Conservation (phyloP, 495 filamentous ascomycete genomes). For the Cairneyella variabilis region DNA sequence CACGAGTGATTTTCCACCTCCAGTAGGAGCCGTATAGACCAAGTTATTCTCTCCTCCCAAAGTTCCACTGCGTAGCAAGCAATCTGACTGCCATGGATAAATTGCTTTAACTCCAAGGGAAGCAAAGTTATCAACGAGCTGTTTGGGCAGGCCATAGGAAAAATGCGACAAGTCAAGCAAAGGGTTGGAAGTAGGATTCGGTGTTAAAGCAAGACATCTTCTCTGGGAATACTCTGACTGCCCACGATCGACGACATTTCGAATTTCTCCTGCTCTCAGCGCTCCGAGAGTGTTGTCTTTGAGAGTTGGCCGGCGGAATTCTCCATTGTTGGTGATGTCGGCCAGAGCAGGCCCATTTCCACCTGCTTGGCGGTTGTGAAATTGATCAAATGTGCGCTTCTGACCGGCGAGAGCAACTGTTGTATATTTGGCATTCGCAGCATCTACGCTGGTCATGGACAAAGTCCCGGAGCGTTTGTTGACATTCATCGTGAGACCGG, state of each 20-base stretch:
- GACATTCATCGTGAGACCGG: slow-evolving; percentile 8
- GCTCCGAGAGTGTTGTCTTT: slow-evolving; percentile 8
- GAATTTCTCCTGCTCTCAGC: slow-evolving; percentile 15
- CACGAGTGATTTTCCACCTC: slow-evolving; percentile 77
- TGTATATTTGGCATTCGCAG: slow-evolving; percentile 35
- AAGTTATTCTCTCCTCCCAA: slow-evolving; percentile 64
- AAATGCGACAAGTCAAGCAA: slow-evolving; percentile 60
- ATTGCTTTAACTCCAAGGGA: slow-evolving; percentile 62
- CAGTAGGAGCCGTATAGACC: slow-evolving; percentile 82
- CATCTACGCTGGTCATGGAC: slow-evolving; percentile 46
- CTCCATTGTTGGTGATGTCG: slow-evolving; percentile 11
- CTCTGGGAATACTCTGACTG: slow-evolving; percentile 46
- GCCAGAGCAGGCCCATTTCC: not conserved
- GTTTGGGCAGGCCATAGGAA: slow-evolving; percentile 57
- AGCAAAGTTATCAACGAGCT: slow-evolving; percentile 62
- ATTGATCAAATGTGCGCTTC: slow-evolving; percentile 34
- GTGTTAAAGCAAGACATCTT: slow-evolving; percentile 38
- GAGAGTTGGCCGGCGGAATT: slow-evolving; percentile 1
- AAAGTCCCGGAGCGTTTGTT: slow-evolving; percentile 12
- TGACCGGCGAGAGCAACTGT: slow-evolving; percentile 38
- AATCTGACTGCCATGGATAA: slow-evolving; percentile 83
- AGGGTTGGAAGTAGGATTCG: slow-evolving; percentile 51
- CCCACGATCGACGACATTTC: slow-evolving; percentile 4
- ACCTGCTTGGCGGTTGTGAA: slow-evolving; percentile 6
- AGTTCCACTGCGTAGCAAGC: slow-evolving; percentile 64